Base-by-base conservation (phyloP, 768 basidiomycete genomes). In the Omphalotus guepiniiformis region DNA sequence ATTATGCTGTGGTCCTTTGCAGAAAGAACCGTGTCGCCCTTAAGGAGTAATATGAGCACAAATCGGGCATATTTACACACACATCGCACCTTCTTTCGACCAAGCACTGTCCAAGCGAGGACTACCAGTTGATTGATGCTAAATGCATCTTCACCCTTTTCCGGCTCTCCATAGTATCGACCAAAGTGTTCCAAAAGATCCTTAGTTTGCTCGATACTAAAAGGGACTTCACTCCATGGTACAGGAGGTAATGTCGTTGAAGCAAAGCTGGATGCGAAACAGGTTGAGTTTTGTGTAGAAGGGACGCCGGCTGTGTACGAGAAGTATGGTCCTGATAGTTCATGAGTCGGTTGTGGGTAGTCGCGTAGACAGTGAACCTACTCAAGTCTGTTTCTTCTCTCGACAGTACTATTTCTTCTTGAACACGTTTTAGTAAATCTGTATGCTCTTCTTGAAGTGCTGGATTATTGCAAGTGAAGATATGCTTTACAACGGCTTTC, bases 381-480 rank as follows among this genome's bases (percentile, higher is more conserved):
- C 44, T 36, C 3, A 3, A n/a, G 21, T 15, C 6, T 23, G 21
- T 6, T 22, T 22, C 12, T 12, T 6, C 15, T 45, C 19, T 45
- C n/a, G 26, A 18, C 15, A 45, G 23, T 13, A 45, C 21, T 2
- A 45, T 9, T 6, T 62, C 53, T 12, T 54, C 16, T 36, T 66
- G 65, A 16, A 68, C 53, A 6, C 32, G 48, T 39, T 53, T 55
- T 6, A 68, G 56, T 32, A 66, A 43, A 4, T 26, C n/a, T 2
- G 56, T 57, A 19, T 63, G 57, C 13, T 65, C 63, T 39, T 40
- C 38, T 34, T 68, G 65, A n/a, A 65, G 57, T 15, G 30, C 30
- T 25, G 54, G 49, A 23, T 59, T 53, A 35, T 68, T 68, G 15
- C 63, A 58, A 8, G 65, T 66, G 47, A 67, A 66, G 34, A 66